Evolutionary conservation across 768 basidiomycete genomes (phyloP), one percentile per base, ranked within the genome.

Genomic region (Rhodosporidiobolus odoratus): DNA sequence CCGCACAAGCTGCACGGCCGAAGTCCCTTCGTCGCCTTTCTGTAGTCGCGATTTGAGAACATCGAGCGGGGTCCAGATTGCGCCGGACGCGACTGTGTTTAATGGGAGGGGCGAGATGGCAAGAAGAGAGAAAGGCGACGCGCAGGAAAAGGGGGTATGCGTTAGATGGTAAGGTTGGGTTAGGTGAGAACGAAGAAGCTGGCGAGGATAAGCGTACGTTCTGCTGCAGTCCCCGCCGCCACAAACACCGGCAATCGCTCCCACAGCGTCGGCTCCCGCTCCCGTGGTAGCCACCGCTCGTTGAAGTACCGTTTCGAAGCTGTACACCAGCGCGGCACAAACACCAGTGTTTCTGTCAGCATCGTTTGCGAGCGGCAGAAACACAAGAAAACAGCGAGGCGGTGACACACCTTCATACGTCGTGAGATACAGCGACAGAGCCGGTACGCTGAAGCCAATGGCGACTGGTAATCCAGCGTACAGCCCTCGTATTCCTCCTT

Each of bases 391-490:
- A 23, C 21, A 50, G n/a, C 48, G 23, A 27, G 63, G 10, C 52
- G 5, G 48, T 43, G 30, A 45, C 66, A 37, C 6, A 69, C 72
- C 62, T 59, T 76, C 76, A 56, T 76, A 76, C 12, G 67, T 62
- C 19, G 69, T 48, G n/a, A 76, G 38, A 58, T 76, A 76, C 38
- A 76, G 65, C 27, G 63, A 67, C 1, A 69, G 65, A 13, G 68
- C 74, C 21, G 67, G 76, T 1, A 69, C 65, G 5, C 64, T 65
- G 67, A 76, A 76, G 23, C 61, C 72, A 25, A 76, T 41, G 30
- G 76, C 76, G 10, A 76, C 71, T 1, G 76, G 76, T 5, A 76
- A 57, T 19, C 75, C 75, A 3, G 73, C 68, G 32, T 76, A 76
- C 34, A 76, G 69, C 19, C 56, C 58, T 15, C 43, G 48, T 19